phyloP scores from a whole-genome alignment of 768 basidiomycete species.

The Trametes maxima region DNA sequence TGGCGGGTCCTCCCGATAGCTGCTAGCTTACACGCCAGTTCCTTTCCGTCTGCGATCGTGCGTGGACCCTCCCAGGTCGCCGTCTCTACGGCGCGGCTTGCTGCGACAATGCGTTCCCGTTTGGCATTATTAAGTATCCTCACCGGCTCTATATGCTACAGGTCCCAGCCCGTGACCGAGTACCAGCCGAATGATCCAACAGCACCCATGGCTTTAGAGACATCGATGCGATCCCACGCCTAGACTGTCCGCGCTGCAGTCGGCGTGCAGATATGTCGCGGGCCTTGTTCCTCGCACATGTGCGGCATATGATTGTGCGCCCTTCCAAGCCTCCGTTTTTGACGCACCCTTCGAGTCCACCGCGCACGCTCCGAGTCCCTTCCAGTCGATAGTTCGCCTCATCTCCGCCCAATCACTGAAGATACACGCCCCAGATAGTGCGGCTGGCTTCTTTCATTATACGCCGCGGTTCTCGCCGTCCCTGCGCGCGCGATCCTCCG shows the following conservation, averaged over 20 bases:
- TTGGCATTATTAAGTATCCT: neutral
- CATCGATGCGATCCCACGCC: neutral
- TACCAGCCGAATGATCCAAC: slow-evolving; percentile 1
- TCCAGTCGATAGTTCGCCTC: neutral
- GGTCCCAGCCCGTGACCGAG: slow-evolving; percentile 9
- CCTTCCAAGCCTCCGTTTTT: neutral
- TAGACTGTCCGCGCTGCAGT: neutral
- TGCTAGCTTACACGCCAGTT: neutral
- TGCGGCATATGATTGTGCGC: slow-evolving; percentile 15
- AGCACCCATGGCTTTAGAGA: neutral
- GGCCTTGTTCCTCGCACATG: slow-evolving; percentile 1
- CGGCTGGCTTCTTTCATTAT: slow-evolving; percentile 6
- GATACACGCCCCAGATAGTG: neutral
- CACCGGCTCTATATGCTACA: neutral
- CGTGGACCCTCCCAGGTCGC: slow-evolving; percentile 7
- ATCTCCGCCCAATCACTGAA: slow-evolving; percentile 9
- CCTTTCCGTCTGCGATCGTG: slow-evolving; percentile 7
- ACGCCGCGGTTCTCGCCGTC: neutral
- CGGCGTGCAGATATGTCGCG: neutral
- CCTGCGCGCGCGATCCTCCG: slow-evolving; percentile 9
- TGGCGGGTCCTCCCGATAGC: neutral
- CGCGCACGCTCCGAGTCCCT: neutral
- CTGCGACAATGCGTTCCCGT: neutral
- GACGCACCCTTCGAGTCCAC: neutral
- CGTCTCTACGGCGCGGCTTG: neutral